Evolutionary conservation across 257 asterid genomes (phyloP).

Genomic region (Forsythia viridissima): DNA sequence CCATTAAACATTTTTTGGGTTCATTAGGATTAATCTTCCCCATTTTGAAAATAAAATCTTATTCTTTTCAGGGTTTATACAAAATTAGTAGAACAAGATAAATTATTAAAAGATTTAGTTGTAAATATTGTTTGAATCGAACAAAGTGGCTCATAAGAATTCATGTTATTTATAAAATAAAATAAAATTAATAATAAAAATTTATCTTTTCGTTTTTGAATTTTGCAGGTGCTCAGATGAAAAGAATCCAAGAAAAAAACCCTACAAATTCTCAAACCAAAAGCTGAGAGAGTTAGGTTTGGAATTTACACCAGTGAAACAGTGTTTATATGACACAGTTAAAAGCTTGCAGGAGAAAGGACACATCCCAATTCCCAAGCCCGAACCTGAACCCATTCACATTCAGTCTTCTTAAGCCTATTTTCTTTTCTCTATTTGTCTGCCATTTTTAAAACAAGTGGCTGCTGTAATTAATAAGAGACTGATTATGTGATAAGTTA

Average conservation of each 20-base stretch:
- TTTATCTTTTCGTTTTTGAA: too few species aligned
- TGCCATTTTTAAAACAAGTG: background rate
- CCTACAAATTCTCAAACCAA: slow-evolving; percentile 86
- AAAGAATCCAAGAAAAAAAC: slow-evolving; percentile 64
- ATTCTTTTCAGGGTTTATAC: too few species aligned
- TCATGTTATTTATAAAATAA: too few species aligned
- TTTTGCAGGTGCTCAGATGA: slow-evolving; percentile 80
- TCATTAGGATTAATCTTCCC: too few species aligned
- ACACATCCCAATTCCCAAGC: slow-evolving; percentile 62
- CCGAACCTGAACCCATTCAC: slow-evolving; percentile 47
- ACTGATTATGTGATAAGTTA: too few species aligned
- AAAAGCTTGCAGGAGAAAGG: slow-evolving; percentile 88
- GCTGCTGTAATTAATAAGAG: background rate
- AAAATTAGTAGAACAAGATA: too few species aligned
- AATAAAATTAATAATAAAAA: too few species aligned
- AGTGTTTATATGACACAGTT: slow-evolving; percentile 71
- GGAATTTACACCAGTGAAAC: slow-evolving; percentile 82
- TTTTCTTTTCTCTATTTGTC: background rate
- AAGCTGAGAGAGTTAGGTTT: slow-evolving; percentile 79
- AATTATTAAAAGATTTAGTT: too few species aligned
- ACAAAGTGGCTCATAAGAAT: too few species aligned
- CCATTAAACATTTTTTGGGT: too few species aligned
- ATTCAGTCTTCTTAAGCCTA: slow-evolving; percentile 36
- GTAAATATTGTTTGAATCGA: too few species aligned
- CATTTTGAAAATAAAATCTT: too few species aligned